phyloP scores from a whole-genome alignment of 306 rosid genomes.

The Argentina anserina region DNA sequence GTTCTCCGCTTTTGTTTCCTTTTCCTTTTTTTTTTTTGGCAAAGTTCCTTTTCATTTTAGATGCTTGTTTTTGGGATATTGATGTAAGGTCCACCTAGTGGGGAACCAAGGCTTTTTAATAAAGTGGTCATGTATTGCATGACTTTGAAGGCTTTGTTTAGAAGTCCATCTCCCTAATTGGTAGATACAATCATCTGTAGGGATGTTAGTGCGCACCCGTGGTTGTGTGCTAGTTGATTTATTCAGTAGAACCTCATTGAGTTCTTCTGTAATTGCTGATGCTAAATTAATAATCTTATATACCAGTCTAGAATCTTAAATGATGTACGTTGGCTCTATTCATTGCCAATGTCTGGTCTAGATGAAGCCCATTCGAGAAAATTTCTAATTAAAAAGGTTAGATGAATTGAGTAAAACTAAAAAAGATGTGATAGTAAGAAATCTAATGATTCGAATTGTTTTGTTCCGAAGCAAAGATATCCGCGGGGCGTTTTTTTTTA shows the following conservation, averaged over 20 bases:
- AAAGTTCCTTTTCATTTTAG: background rate
- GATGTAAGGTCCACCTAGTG: background rate
- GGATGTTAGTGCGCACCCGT: background rate
- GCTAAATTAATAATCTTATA: background rate
- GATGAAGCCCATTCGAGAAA: no score
- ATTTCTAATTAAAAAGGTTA: no score
- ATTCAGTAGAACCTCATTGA: background rate
- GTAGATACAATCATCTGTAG: background rate
- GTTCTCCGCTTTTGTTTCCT: background rate
- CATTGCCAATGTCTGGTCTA: background rate
- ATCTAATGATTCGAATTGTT: no score
- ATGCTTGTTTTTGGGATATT: background rate
- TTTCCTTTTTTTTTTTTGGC: background rate
- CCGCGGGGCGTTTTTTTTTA: no score
- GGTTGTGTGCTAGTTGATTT: background rate
- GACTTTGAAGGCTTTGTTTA: no score
- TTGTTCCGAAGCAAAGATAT: no score
- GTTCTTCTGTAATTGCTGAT: background rate
- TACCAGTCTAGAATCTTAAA: background rate
- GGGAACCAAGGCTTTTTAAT: background rate
- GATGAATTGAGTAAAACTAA: no score
- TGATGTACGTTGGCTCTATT: background rate
- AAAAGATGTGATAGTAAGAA: no score
- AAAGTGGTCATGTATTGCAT: background rate
- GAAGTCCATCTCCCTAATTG: background rate